Percentiles rank a stretch among this genome's conserved stretches.
Conservation (phyloP, 306 rosid genomes). For the Oemleria cerasiformis region DNA sequence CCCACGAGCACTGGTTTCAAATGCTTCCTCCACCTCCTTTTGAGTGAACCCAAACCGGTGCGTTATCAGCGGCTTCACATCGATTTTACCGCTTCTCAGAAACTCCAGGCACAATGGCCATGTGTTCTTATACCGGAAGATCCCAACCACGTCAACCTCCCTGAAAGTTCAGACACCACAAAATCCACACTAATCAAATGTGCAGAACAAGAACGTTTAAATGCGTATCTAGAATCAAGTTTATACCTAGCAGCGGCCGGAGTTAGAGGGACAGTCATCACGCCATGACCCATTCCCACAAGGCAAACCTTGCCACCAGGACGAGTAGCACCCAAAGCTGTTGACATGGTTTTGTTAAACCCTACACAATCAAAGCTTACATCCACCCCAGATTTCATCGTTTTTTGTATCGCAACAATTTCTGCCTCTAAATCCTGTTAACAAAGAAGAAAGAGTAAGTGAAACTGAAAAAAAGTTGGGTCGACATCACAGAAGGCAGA, state of each 20-base stretch:
- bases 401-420: conserved; percentile 49
- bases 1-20: conserved; percentile 1
- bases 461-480: neutral
- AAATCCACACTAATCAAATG: neutral
- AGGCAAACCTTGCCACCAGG: conserved; percentile 1
- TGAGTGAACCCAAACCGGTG: neutral
- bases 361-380: conserved; percentile 85
- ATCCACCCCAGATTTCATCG: conserved; percentile 53
- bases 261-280: neutral
- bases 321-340: neutral
- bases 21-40: neutral
- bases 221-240: too few species aligned
- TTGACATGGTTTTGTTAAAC: conserved; percentile 77
- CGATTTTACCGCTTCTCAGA: neutral
- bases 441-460: neutral
- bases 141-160: conserved; percentile 1
- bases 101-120: neutral
- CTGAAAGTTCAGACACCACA: neutral
- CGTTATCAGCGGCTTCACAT: neutral
- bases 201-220: neutral
- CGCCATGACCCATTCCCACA: neutral
- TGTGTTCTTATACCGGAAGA: neutral
- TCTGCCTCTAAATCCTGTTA: conserved; percentile 59
- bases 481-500: too few species aligned
- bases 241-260: neutral